These are phyloP conservation scores for Hyphodiscus sp. DNA, from an alignment of 2,329 filamentous ascomycete genomes.

Conservation along the genomic window DNA sequence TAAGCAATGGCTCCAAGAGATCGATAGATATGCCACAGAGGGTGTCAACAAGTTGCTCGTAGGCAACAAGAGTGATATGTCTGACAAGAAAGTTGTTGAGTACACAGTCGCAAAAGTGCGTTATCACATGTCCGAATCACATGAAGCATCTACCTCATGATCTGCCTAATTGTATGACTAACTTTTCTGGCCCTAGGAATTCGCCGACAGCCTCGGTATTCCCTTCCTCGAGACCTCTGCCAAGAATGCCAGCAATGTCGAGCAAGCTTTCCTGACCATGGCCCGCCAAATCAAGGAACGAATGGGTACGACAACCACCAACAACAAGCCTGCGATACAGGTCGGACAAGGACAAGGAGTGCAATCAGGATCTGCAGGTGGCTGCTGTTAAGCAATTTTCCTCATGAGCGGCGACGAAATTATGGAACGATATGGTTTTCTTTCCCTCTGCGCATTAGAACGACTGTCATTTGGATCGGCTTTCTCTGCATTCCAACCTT, in stretches of 20 bases:
- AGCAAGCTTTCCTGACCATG: slow-evolving; percentile 99
- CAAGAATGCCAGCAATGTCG: slow-evolving; percentile 99
- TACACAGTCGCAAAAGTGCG: slow-evolving; percentile 98
- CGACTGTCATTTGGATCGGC: slow-evolving; percentile 26
- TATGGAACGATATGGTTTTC: slow-evolving; percentile 21
- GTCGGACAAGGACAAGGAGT: slow-evolving; percentile 94
- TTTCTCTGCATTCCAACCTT: slow-evolving; percentile 24
- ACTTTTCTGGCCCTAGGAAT: slow-evolving; percentile 58
- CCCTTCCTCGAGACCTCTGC: slow-evolving; percentile 99
- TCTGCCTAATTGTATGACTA: slow-evolving; percentile 10
- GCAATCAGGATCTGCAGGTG: slow-evolving; percentile 74
- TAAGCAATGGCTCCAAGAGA: slow-evolving; percentile 99
- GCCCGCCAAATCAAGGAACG: slow-evolving; percentile 99
- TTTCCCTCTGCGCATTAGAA: slow-evolving; percentile 27
- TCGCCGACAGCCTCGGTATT: slow-evolving; percentile 96
- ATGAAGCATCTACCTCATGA: slow-evolving; percentile 9
- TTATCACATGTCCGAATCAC: slow-evolving; percentile 22
- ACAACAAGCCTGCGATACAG: slow-evolving; percentile 97
- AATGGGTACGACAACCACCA: slow-evolving; percentile 91
- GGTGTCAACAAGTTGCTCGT: slow-evolving; percentile 99
- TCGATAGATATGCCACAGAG: slow-evolving; percentile 97
- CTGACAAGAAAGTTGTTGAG: slow-evolving; percentile 99
- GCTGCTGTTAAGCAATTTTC: slow-evolving; percentile 70
- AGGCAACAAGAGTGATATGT: slow-evolving; percentile 99
- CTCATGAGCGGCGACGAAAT: slow-evolving; percentile 14